These are phyloP conservation scores for Picea sitchensis DNA, from an alignment of 75 land plant genomes.

Conservation along the genomic window DNA sequence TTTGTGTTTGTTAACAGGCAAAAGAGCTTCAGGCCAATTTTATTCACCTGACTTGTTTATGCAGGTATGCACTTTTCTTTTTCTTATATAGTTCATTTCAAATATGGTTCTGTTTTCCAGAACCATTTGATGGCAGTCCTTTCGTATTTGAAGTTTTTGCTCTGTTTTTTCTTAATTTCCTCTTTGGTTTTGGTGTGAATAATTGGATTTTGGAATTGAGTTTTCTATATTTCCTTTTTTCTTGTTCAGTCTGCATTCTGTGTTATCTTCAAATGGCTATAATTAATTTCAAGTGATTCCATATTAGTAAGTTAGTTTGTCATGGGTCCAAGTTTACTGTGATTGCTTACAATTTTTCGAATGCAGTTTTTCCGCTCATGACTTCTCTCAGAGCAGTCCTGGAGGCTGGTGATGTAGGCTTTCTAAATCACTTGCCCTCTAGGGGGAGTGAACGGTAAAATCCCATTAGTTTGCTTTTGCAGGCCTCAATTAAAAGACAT, in stretches of 20 bases:
- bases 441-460: no score
- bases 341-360: no score
- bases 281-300: not conserved
- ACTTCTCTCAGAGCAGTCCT: no score
- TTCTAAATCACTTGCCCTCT: no score
- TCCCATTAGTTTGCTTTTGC: no score
- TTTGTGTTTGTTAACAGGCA: slow-evolving; percentile 28
- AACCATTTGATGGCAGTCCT: not conserved
- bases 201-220: not conserved
- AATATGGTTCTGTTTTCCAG: not conserved
- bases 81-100: not conserved
- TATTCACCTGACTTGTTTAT: slow-evolving; percentile 68
- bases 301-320: no score
- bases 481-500: no score
- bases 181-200: no score
- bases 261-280: not conserved
- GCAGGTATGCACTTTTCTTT: slow-evolving; percentile 53
- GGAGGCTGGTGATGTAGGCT: no score
- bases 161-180: not conserved
- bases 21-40: slow-evolving; percentile 81
- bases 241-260: not conserved
- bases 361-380: no score
- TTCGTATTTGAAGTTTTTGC: not conserved
- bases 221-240: not conserved
- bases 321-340: no score